These are phyloP conservation scores for Candida coquimbonensis DNA, from an alignment of 805 yeast genomes.

Conservation along the genomic window DNA sequence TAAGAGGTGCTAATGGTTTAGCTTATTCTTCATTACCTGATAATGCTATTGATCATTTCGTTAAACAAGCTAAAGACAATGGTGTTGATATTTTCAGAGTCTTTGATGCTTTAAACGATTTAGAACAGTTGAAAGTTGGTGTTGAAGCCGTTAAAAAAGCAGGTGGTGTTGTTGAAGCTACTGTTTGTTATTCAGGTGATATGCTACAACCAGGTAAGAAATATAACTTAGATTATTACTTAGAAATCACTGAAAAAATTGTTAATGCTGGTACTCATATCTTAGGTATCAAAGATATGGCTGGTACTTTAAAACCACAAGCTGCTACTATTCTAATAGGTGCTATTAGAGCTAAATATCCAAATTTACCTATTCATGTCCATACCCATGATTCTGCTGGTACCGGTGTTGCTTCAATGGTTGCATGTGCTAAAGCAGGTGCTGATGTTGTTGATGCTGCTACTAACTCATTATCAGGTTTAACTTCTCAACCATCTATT, in stretches of 20 bases:
- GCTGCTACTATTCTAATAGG: constrained; percentile 84
- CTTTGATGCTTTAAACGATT: constrained; percentile 93
- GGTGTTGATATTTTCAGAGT: constrained; percentile 99
- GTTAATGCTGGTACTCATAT: constrained; percentile 94
- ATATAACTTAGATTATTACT: constrained; percentile 87
- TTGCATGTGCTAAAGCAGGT: constrained; percentile 90
- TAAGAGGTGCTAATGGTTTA: constrained; percentile 99
- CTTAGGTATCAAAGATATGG: constrained; percentile 98
- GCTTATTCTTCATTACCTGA: constrained; percentile 98
- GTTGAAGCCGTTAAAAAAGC: constrained; percentile 96
- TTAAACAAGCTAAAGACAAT: constrained; percentile 84
- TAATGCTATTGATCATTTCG: constrained; percentile 97
- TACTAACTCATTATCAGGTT: constrained; percentile 93
- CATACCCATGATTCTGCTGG: constrained; percentile 99
- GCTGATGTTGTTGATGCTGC: constrained; percentile 99
- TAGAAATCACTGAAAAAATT: constrained; percentile 72
- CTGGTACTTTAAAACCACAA: constrained; percentile 94
- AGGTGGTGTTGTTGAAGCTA: constrained; percentile 98
- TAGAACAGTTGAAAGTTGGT: constrained; percentile 96
- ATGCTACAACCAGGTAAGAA: constrained; percentile 95
- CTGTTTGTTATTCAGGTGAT: constrained; percentile 98
- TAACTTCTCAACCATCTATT: constrained; percentile 97
- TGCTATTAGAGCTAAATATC: constrained; percentile 77
- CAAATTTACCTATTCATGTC: constrained; percentile 93
- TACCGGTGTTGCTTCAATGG: constrained; percentile 97